A percentile compares a stretch with the other conserved stretches of the same genome.
Conservation (phyloP, 1,284 basidiomycete species). For the Ustilago vetiveriae region DNA sequence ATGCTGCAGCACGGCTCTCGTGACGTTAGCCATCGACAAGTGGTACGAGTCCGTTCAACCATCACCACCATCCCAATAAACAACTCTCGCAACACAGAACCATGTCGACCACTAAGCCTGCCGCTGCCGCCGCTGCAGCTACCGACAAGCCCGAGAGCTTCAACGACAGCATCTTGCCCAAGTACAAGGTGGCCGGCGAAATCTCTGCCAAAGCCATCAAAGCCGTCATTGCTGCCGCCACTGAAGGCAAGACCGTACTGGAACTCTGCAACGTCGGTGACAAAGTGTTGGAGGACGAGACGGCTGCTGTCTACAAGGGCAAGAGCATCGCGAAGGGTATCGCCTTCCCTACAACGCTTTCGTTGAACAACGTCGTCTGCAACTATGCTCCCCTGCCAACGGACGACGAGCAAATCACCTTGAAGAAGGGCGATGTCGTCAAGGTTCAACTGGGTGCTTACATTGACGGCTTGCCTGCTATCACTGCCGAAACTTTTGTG, state of each 20-base stretch:
- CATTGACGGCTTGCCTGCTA: constrained; percentile 88
- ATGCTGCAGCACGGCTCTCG: constrained; percentile 11
- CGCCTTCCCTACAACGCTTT: constrained; percentile 91
- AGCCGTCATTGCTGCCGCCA: constrained; percentile 69
- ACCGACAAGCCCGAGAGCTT: constrained; percentile 52
- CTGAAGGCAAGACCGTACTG: constrained; percentile 84
- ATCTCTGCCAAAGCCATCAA: constrained; percentile 87
- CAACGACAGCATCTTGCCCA: constrained; percentile 62
- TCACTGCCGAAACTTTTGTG: constrained; percentile 80
- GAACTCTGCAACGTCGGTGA: constrained; percentile 93
- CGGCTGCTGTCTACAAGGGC: constrained; percentile 83
- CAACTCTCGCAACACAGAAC: not conserved
- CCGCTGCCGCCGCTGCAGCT: constrained; percentile 14
- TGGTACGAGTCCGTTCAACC: too few relatives aligned
- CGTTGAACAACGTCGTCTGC: constrained; percentile 79
- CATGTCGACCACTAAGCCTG: constrained; percentile 33
- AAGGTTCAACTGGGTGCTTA: constrained; percentile 96
- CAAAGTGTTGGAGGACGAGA: constrained; percentile 86
- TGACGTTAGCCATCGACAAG: too few relatives aligned
- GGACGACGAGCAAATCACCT: constrained; percentile 71
- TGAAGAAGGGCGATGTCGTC: constrained; percentile 90
- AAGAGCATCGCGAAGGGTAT: constrained; percentile 82
- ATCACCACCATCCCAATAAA: not conserved
- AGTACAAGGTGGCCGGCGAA: constrained; percentile 83
- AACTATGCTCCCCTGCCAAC: constrained; percentile 73